phyloP scores from a whole-genome alignment of 345 rosid species.

The Cochlearia excelsa region DNA sequence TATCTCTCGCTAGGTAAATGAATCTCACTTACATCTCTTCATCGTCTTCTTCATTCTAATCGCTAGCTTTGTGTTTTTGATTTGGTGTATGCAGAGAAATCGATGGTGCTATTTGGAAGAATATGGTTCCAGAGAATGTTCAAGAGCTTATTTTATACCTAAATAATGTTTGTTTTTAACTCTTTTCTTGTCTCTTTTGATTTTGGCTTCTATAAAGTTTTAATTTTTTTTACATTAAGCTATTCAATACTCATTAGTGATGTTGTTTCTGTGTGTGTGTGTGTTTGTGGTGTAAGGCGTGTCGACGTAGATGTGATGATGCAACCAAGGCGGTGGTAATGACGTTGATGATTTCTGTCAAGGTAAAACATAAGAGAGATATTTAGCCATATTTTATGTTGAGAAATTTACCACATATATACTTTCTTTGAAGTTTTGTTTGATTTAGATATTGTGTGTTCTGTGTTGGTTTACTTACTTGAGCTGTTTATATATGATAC shows the following conservation, averaged over 20 bases:
- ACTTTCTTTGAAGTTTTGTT: not conserved
- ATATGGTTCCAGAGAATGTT: conserved; percentile 45
- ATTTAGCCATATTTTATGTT: no score
- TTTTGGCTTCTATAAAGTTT: not conserved
- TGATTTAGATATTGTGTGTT: not conserved
- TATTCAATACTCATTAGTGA: no score
- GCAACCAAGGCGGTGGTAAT: no score
- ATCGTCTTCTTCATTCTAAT: not conserved
- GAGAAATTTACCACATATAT: no score
- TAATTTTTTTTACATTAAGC: not conserved
- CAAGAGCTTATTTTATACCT: conserved; percentile 46
- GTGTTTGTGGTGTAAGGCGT: not conserved
- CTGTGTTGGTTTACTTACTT: conserved; percentile 4
- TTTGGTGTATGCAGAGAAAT: conserved; percentile 57
- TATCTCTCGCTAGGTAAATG: conserved; percentile 56
- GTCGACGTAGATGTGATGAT: not conserved
- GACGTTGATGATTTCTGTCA: not conserved
- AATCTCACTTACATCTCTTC: not conserved
- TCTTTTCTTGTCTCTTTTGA: no score
- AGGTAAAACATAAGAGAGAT: not conserved
- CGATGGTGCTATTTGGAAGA: conserved; percentile 62
- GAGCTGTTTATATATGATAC: not conserved
- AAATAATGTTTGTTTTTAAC: conserved; percentile 42
- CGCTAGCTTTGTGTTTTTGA: not conserved
- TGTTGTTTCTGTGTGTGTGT: no score